Base-by-base conservation (phyloP, 192 early-diverging fungal species). In the Tieghemiomyces parasiticus region DNA sequence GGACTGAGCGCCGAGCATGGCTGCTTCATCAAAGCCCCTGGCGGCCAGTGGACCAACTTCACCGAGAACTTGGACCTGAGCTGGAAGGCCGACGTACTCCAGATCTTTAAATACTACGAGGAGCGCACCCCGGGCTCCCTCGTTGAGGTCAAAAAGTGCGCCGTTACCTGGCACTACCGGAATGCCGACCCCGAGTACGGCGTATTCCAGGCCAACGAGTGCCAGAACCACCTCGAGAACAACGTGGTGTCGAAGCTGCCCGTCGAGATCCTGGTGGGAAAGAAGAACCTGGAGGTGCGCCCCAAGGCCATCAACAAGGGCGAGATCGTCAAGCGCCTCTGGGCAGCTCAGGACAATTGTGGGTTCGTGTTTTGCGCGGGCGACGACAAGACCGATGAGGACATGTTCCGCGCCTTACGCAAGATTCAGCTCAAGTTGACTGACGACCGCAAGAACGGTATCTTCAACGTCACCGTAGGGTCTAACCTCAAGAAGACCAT, bases 141-240 rank as follows among this genome's bases (percentile, higher is more conserved):
- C 62, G 86, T 95, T 48, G 95, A 98, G 55, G 82, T 89, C 71
- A 99, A 99, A 73, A 72, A 86, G 33, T 86, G 83, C 28, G 87
- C 93, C 4, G 76, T 99, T 22, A 95, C 94, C 35, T 99, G 95
- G 95, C 93, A 99, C 61, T 99, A 90, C 76, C 82, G 92, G 31
- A 76, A 90, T 61, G 86, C 93, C 3, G 96, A 99, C 63, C 96
- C 93, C 2, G 85, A 87, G 46, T 99, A 92, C 76, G 96, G 82
- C 34, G 78, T 76, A 31, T 99, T 97, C 79, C 96, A 99, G 74
- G 86, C 92, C 28, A 95, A 95, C 66, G 94, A 99, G 63, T 95
- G 91, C 69, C 88, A 91, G 71, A 95, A 92, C 69, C 92, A 97
- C 67, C 66, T 99, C 35, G 89, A 95, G 68, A 80, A 90, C 60